phyloP scores from a whole-genome alignment of 176 grass and related monocot genomes.

The Phoenix roebelenii region DNA sequence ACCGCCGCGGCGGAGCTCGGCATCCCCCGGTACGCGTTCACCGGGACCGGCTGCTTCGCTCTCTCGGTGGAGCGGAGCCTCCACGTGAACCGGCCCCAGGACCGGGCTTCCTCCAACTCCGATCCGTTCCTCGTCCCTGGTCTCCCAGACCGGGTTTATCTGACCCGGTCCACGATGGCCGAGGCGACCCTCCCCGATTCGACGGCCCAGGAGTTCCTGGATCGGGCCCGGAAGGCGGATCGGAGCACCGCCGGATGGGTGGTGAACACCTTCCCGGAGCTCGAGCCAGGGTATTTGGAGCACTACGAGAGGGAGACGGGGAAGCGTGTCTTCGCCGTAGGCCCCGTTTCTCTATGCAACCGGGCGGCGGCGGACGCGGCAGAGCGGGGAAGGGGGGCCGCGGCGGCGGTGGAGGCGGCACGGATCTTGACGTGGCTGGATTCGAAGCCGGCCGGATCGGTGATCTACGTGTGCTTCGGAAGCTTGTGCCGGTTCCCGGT shows the following conservation, averaged over 20 bases:
- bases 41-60: constrained; percentile 52
- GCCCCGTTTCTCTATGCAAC: constrained; percentile 42
- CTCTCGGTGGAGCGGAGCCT: constrained; percentile 42
- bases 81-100: constrained; percentile 29
- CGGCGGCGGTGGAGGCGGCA: too few species aligned
- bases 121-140: constrained; percentile 47
- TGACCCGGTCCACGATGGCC: constrained; percentile 42
- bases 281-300: constrained; percentile 41
- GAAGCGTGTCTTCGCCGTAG: constrained; percentile 44
- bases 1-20: constrained; percentile 28
- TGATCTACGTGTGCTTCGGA: too few species aligned
- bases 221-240: constrained; percentile 36
- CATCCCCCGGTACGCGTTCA: constrained; percentile 54
- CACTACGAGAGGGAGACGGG: constrained; percentile 55
- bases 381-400: too few species aligned
- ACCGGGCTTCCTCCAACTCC: constrained; percentile 12
- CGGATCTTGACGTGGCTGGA: too few species aligned
- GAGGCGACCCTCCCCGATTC: constrained; percentile 45
- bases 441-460: too few species aligned
- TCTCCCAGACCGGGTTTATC: constrained; percentile 29
- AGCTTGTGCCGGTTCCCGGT: too few species aligned
- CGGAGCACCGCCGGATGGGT: constrained; percentile 46
- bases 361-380: constrained; percentile 11
- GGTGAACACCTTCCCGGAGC: constrained; percentile 46
- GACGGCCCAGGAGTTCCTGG: constrained; percentile 33